Conservation (phyloP, 139 green algal species). For the Klebsormidium nitens region DNA sequence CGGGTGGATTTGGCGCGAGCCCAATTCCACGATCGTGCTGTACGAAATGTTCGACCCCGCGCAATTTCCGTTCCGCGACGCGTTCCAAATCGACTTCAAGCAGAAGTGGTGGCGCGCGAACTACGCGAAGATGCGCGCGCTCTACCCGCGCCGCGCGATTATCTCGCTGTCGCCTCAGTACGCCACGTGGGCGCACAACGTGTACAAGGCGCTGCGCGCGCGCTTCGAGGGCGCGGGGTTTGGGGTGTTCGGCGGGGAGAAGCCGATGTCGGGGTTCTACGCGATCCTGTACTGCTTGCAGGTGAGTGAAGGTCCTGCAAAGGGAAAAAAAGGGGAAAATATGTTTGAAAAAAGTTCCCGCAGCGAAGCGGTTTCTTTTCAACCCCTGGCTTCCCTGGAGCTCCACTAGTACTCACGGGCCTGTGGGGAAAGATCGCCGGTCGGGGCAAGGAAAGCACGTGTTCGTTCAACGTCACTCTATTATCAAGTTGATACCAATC, state of each 20-base stretch:
- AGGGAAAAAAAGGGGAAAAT: too few species aligned
- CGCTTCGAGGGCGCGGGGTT: constrained; percentile 17
- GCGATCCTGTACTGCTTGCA: constrained; percentile 26
- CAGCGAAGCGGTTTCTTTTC: too few species aligned
- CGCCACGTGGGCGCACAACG: constrained; percentile 24
- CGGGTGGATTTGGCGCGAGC: constrained; percentile 30
- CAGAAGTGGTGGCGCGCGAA: constrained; percentile 17
- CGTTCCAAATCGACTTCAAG: constrained; percentile 31
- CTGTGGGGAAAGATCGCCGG: too few species aligned
- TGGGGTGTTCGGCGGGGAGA: constrained; percentile 29
- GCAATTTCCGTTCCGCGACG: constrained; percentile 16
- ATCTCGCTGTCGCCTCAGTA: constrained; percentile 27
- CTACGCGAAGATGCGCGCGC: constrained; percentile 8
- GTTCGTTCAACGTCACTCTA: too few species aligned
- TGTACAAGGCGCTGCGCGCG: constrained; percentile 25
- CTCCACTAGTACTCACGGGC: too few species aligned
- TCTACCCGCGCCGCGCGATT: constrained; percentile 26
- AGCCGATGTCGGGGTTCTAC: constrained; percentile 42
- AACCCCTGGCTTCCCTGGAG: too few species aligned
- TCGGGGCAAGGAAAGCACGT: too few species aligned
- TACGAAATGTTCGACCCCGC: constrained; percentile 38
- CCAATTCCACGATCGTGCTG: constrained; percentile 23
- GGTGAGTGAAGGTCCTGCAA: too few species aligned
- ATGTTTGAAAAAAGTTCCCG: too few species aligned
- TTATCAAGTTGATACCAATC: too few species aligned